phyloP scores from a whole-genome alignment of 2,329 filamentous ascomycete species.

The Aspergillus alliaceus region DNA sequence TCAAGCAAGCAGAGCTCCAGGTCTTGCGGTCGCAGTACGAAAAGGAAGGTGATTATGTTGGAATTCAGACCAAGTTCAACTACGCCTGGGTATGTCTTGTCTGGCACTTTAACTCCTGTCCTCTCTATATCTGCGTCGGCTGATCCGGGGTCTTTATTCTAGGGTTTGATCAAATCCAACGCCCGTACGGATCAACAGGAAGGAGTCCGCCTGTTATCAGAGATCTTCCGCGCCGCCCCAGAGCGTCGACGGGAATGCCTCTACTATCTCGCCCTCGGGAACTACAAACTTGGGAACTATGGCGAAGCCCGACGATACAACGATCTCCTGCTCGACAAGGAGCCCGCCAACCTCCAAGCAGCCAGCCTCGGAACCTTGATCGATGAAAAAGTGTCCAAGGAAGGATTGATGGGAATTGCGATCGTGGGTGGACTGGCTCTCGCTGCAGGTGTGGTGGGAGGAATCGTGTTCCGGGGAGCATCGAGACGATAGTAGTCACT shows the following conservation, averaged over 20 bases:
- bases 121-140: neutral
- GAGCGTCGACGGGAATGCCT: constrained; percentile 96
- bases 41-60: constrained; percentile 95
- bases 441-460: constrained; percentile 88
- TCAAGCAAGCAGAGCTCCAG: constrained; percentile 88
- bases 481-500: constrained; percentile 65
- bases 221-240: constrained; percentile 91
- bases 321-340: constrained; percentile 84
- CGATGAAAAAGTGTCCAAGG: constrained; percentile 93
- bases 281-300: constrained; percentile 98
- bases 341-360: constrained; percentile 88
- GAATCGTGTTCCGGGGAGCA: constrained; percentile 76
- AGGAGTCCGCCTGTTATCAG: constrained; percentile 87
- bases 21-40: constrained; percentile 93
- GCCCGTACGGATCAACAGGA: constrained; percentile 84
- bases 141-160: neutral
- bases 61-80: constrained; percentile 99
- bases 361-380: constrained; percentile 82
- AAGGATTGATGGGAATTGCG: constrained; percentile 89
- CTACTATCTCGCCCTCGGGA: constrained; percentile 94
- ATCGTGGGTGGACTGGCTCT: constrained; percentile 92
- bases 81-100: constrained; percentile 79
- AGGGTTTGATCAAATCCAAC: constrained; percentile 95
- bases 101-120: neutral
- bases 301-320: constrained; percentile 93